Percentiles rank a stretch among this genome's conserved stretches.
Evolutionary conservation across 2,329 filamentous ascomycete species (phyloP).

Genomic region (Diaporthe longicolla): DNA sequence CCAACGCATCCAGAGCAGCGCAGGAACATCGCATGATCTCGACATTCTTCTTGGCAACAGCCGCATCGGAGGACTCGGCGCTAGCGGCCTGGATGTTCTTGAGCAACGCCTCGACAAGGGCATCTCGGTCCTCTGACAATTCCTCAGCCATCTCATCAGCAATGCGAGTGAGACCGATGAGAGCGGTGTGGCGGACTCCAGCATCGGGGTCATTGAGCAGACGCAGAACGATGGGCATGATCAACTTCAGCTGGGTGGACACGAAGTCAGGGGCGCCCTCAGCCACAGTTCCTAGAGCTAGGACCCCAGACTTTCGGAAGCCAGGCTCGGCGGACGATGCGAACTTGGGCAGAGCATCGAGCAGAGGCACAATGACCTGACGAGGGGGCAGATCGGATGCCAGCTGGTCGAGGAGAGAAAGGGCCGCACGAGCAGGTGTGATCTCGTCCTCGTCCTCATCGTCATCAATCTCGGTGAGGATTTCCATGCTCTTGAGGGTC

Average conservation of each 20-base stretch:
- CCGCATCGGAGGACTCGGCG: conserved; percentile 73
- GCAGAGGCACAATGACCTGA: conserved; percentile 92
- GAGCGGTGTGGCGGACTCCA: conserved; percentile 86
- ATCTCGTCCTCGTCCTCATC: conserved; percentile 86
- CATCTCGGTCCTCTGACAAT: conserved; percentile 86
- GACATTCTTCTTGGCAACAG: conserved; percentile 79
- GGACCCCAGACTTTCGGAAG: conserved; percentile 89
- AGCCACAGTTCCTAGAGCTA: conserved; percentile 92
- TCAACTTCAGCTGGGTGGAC: conserved; percentile 87
- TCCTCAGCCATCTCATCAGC: conserved; percentile 95
- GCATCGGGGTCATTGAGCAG: conserved; percentile 88
- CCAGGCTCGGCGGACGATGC: conserved; percentile 81
- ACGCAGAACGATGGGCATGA: conserved; percentile 87
- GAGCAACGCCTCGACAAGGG: conserved; percentile 85
- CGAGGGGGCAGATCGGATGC: conserved; percentile 90
- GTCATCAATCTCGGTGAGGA: conserved; percentile 89
- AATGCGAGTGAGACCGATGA: conserved; percentile 89
- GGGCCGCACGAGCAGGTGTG: conserved; percentile 86
- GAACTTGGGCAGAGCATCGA: conserved; percentile 88
- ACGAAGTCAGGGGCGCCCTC: conserved; percentile 98
- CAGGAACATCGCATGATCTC: conserved; percentile 92
- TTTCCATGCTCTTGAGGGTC: conserved; percentile 88
- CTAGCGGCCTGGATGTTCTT: conserved; percentile 90
- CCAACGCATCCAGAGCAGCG: conserved; percentile 90
- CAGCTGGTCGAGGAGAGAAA: conserved; percentile 90